These are phyloP conservation scores for Malus domestica DNA, from an alignment of 306 rosid species.

Conservation along the genomic window ASM211411v1 NC_041803.1:12565001-12565500, in stretches of 20 bases:
- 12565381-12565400: conserved; percentile 15
- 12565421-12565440: conserved; percentile 40
- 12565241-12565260: not conserved
- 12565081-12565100: no score
- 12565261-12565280: not conserved
- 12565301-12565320: not conserved
- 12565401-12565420: conserved; percentile 45
- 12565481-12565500: conserved; percentile 49
- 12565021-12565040: no score
- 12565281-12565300: not conserved
- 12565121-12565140: no score
- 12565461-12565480: conserved; percentile 45
- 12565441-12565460: conserved; percentile 49
- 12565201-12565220: not conserved
- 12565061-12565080: no score
- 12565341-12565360: conserved; percentile 56
- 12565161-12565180: no score
- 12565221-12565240: not conserved
- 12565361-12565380: conserved; percentile 43
- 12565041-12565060: no score
- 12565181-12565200: no score
- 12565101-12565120: no score
- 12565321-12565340: not conserved
- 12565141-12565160: no score
- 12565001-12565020: no score